Base-by-base conservation (phyloP, 345 rosid genomes). In the Arabidopsis arenosa region DNA sequence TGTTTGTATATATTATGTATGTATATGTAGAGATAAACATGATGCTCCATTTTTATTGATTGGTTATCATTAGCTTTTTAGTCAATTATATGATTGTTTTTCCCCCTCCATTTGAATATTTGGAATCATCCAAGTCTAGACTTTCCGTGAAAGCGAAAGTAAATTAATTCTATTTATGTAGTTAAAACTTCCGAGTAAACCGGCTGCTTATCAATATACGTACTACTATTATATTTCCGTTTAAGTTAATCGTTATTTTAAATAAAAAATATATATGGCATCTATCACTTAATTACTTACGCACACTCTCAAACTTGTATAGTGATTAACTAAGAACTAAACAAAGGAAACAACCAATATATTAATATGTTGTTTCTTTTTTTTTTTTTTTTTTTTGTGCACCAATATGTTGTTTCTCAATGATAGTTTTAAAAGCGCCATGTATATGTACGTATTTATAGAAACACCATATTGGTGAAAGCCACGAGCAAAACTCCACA, bases 401-500 rank as follows among this genome's bases (percentile, higher is more conserved):
- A 18, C 21, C 21, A 18, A 18, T 18, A 18, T 18, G 21, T 18
- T 61, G 63, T 21, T 77, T 57, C 14, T 70, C 30, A 21, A 66
- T 68, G 65, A 66, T 6, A 36, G 56, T 59, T 60, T 33, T 61
- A 5, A 67, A 79, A 67, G 70, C 4, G 78, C 32, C 54, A 78
- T 26, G 52, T 43, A 67, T n/a, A 67, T 60, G 77, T 67, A 79
- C 69, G 53, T 72, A 36, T 60, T 15, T 79, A 53, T 73, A 68
- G 59, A 67, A 55, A 40, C 32, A 36, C 78, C 65, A 79, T 73
- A 73, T 73, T 61, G 66, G 81, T 73, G 81, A 79, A 79, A 79
- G 81, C 78, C 81, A 79, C 74, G 54, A 73, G 63, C 74, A 67
- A 79, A 73, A 67, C 59, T 73, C 81, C 81, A 67, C 37, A 73